These are phyloP conservation scores for Suhomyces kilbournensis DNA, from an alignment of 805 yeast species.

Conservation along the genomic window DNA sequence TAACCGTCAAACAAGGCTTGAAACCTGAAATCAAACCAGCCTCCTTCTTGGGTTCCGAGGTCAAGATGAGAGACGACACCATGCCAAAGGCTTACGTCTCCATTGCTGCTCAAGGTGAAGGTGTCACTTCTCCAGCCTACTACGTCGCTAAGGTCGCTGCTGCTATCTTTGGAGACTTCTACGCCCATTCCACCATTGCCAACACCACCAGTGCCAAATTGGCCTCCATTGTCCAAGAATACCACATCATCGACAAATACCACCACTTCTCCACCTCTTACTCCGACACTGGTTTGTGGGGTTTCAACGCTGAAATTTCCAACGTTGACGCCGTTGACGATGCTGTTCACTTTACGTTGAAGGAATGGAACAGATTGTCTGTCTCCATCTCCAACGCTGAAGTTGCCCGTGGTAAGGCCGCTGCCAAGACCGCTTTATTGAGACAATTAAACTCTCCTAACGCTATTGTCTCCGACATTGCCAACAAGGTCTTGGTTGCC, in stretches of 20 bases:
- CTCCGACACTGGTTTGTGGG: constrained; percentile 83
- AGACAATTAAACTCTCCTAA: constrained; percentile 46
- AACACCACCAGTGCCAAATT: constrained; percentile 60
- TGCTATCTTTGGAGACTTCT: constrained; percentile 50
- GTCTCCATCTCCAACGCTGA: constrained; percentile 73
- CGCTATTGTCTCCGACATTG: constrained; percentile 56
- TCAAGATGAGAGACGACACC: constrained; percentile 86
- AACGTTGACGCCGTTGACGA: constrained; percentile 66
- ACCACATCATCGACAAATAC: constrained; percentile 70
- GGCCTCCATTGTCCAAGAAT: constrained; percentile 64
- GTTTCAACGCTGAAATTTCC: constrained; percentile 65
- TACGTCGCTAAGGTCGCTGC: constrained; percentile 74
- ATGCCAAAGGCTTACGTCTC: constrained; percentile 76
- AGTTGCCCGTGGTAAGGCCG: constrained; percentile 72
- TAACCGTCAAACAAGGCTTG: constrained; percentile 51
- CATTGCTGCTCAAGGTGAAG: constrained; percentile 73
- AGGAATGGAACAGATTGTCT: constrained; percentile 85
- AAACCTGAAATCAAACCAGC: constrained; percentile 49
- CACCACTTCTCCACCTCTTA: constrained; percentile 70
- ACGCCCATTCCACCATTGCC: constrained; percentile 53
- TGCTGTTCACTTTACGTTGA: constrained; percentile 73
- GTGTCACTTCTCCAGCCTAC: constrained; percentile 59
- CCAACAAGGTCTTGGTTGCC: constrained; percentile 53
- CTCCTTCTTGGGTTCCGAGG: constrained; percentile 79
- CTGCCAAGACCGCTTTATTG: constrained; percentile 63